Percentiles rank a stretch among this genome's conserved stretches.
These are phyloP conservation scores for Solanum paucissectum DNA, from an alignment of 257 asterid species.

Conservation along the genomic window DNA sequence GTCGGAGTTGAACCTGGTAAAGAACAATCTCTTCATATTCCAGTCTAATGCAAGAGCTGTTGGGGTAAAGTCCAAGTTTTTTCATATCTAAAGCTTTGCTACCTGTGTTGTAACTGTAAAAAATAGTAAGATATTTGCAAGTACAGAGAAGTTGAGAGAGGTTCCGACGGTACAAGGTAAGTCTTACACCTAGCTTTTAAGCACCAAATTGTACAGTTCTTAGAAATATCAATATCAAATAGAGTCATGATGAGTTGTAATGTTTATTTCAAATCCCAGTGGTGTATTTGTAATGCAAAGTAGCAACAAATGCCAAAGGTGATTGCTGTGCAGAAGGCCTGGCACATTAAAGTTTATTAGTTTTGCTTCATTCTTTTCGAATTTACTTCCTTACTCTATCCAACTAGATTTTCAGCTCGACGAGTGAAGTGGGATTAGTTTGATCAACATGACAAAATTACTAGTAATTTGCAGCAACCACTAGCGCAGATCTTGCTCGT, in stretches of 20 bases:
- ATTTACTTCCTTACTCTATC: not conserved
- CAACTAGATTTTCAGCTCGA: not conserved
- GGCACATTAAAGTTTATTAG: not conserved
- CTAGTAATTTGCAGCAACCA: slow-evolving; percentile 44
- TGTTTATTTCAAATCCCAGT: not conserved
- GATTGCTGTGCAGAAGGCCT: not conserved
- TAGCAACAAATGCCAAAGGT: not conserved
- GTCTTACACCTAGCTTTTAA: not conserved
- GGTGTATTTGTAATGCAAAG: not conserved
- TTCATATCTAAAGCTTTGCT: not conserved
- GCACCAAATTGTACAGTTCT: slow-evolving; percentile 1
- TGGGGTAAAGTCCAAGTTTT: not conserved
- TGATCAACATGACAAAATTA: not conserved
- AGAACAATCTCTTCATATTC: not conserved
- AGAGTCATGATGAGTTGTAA: not conserved
- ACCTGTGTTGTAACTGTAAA: not conserved
- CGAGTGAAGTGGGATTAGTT: slow-evolving; percentile 22
- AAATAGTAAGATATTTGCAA: not conserved
- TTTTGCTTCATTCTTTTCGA: not conserved
- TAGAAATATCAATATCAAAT: not conserved
- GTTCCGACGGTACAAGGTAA: not conserved
- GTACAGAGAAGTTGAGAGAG: not conserved
- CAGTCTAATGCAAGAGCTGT: not conserved
- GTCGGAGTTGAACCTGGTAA: not conserved
- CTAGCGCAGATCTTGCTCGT: slow-evolving; percentile 52